phyloP scores from a whole-genome alignment of 768 basidiomycete genomes.

The Mycena olivaceomarginata region DNA sequence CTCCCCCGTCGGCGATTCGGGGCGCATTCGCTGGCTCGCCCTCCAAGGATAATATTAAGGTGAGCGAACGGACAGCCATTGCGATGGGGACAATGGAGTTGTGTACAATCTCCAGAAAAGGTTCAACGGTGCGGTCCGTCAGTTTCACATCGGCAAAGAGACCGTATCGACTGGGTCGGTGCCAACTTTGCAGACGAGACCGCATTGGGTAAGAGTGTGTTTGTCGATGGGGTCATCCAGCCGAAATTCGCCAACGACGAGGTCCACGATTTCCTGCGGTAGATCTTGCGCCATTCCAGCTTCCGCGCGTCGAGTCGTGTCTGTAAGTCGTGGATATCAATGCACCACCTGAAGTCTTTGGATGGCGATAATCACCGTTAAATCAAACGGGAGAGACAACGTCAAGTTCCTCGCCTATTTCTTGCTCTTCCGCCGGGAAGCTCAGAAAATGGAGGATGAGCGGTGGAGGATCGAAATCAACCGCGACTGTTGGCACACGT shows the following conservation, averaged over 20 bases:
- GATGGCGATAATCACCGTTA: no score
- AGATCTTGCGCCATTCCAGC: conserved; percentile 3
- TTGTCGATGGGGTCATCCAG: background rate
- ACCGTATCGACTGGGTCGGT: conserved; percentile 33
- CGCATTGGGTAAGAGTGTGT: background rate
- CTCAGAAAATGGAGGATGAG: no score
- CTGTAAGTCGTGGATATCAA: no score
- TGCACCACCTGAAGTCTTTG: no score
- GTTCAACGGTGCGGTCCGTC: conserved; percentile 12
- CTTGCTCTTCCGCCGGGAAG: no score
- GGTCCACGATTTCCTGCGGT: conserved; percentile 14
- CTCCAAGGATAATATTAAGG: background rate
- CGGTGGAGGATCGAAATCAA: no score
- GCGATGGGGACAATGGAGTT: conserved; percentile 16
- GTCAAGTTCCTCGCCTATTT: no score
- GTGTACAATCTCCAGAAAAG: conserved; percentile 11
- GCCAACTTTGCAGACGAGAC: conserved; percentile 26
- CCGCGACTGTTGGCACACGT: no score
- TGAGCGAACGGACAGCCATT: conserved; percentile 18
- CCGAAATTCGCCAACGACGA: background rate
- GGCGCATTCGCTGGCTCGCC: no score
- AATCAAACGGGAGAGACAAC: no score
- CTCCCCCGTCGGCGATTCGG: background rate
- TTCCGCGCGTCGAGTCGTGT: no score
- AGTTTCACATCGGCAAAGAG: conserved; percentile 32